Conservation (phyloP, 345 rosid species). For the Mercurialis annua region DNA sequence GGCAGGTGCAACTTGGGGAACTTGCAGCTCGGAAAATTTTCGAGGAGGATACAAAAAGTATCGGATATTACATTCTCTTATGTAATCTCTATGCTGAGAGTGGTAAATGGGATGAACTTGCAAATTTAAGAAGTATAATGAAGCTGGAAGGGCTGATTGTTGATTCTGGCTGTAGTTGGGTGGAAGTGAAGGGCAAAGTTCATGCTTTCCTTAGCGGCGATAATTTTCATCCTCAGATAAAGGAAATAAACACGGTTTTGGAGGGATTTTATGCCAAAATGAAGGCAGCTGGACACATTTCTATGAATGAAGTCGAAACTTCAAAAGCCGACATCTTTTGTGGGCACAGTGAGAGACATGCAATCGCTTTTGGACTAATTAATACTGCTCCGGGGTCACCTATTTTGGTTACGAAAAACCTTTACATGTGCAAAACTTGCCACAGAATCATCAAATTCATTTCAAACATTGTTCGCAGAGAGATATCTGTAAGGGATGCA, state of each 20-base stretch:
- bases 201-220: slow-evolving; percentile 33
- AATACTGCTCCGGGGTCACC: slow-evolving; percentile 34
- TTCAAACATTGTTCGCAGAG: slow-evolving; percentile 29
- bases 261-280: slow-evolving; percentile 28
- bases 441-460: slow-evolving; percentile 23
- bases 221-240: slow-evolving; percentile 28
- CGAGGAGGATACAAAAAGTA: slow-evolving; percentile 19
- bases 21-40: slow-evolving; percentile 31
- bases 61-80: slow-evolving; percentile 28
- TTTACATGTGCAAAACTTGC: slow-evolving; percentile 31
- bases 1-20: slow-evolving; percentile 30
- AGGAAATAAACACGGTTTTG: slow-evolving; percentile 25
- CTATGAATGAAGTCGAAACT: slow-evolving; percentile 14
- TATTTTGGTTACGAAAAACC: slow-evolving; percentile 34
- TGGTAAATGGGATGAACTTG: slow-evolving; percentile 31
- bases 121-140: slow-evolving; percentile 28
- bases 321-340: slow-evolving; percentile 25
- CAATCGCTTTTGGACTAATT: slow-evolving; percentile 27
- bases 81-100: slow-evolving; percentile 34
- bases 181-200: slow-evolving; percentile 32
- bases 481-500: slow-evolving; percentile 30
- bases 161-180: slow-evolving; percentile 38
- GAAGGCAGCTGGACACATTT: slow-evolving; percentile 24
- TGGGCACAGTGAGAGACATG: slow-evolving; percentile 34
- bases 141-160: slow-evolving; percentile 32